Percentiles rank a stretch among this genome's conserved stretches.
phyloP scores from a whole-genome alignment of 148 eudicot species.

The Polygonum aviculare region DNA sequence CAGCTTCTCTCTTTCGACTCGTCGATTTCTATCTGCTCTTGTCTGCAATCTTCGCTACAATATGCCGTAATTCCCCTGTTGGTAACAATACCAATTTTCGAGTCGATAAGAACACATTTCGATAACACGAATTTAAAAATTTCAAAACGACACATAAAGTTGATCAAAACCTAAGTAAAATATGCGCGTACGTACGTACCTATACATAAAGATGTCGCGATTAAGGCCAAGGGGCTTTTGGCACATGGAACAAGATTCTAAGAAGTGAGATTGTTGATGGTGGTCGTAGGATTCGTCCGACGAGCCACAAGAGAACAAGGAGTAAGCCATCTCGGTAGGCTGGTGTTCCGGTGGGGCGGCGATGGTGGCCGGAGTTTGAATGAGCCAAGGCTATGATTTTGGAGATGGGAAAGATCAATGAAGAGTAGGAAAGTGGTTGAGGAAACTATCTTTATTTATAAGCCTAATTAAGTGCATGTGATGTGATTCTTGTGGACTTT shows the following conservation, averaged over 20 bases:
- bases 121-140: no score
- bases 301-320: not conserved
- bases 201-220: slow-evolving; percentile 52
- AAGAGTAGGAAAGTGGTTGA: not conserved
- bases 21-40: slow-evolving; percentile 41
- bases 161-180: no score
- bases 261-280: not conserved
- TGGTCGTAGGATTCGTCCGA: not conserved
- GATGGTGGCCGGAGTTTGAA: not conserved
- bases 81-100: no score
- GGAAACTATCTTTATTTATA: not conserved
- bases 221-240: slow-evolving; percentile 20
- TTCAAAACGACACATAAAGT: no score
- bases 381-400: not conserved
- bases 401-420: not conserved
- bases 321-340: not conserved
- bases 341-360: not conserved
- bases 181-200: slow-evolving; percentile 19
- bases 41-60: slow-evolving; percentile 49
- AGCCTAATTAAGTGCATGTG: not conserved
- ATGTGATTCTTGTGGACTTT: not conserved
- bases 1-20: slow-evolving; percentile 35
- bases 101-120: no score
- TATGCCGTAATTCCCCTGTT: slow-evolving; percentile 51
- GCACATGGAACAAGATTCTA: slow-evolving; percentile 7